Evolutionary conservation across 148 eudicot species (phyloP).

Genomic region (Vaccinium vitisidaea): DNA sequence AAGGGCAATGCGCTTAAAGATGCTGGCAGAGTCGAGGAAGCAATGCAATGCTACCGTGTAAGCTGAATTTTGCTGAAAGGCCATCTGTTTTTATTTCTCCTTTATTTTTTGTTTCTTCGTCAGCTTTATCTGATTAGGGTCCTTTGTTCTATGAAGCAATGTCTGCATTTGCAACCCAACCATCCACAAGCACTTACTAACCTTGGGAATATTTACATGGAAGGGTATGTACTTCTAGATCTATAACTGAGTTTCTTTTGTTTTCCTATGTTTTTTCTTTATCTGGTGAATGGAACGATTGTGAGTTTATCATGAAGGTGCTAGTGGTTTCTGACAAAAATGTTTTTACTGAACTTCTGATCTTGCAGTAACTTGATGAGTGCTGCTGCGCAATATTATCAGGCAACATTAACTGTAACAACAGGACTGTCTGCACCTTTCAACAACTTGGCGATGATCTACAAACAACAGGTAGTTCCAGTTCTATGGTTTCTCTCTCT

Average conservation of each 20-base stretch:
- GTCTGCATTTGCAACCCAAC: slow-evolving; percentile 77
- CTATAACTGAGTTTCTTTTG: background rate
- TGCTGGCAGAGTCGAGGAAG: slow-evolving; percentile 85
- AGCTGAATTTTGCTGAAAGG: slow-evolving; percentile 19
- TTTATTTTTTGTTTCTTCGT: background rate
- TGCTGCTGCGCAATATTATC: slow-evolving; percentile 85
- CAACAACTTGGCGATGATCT: slow-evolving; percentile 85
- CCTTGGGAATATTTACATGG: slow-evolving; percentile 97
- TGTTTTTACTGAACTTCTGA: slow-evolving; percentile 15
- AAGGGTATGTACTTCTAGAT: slow-evolving; percentile 51
- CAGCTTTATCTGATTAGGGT: slow-evolving; percentile 12
- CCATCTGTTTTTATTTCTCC: background rate
- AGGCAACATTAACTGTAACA: slow-evolving; percentile 82
- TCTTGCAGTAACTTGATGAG: slow-evolving; percentile 80
- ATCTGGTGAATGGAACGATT: background rate
- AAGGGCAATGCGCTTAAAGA: slow-evolving; percentile 95
- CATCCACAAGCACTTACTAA: slow-evolving; percentile 96
- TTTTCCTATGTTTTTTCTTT: background rate
- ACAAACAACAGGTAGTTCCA: slow-evolving; percentile 80
- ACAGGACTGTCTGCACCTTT: slow-evolving; percentile 96
- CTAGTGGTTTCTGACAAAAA: background rate
- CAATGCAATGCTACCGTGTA: slow-evolving; percentile 80
- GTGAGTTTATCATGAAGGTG: background rate
- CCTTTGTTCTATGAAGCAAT: slow-evolving; percentile 54
- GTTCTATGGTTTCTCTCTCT: slow-evolving; percentile 1